A percentile compares a stretch with the other conserved stretches of the same genome.
Conservation (phyloP, 2,329 filamentous ascomycete genomes). For the Claviceps spartinae region DNA sequence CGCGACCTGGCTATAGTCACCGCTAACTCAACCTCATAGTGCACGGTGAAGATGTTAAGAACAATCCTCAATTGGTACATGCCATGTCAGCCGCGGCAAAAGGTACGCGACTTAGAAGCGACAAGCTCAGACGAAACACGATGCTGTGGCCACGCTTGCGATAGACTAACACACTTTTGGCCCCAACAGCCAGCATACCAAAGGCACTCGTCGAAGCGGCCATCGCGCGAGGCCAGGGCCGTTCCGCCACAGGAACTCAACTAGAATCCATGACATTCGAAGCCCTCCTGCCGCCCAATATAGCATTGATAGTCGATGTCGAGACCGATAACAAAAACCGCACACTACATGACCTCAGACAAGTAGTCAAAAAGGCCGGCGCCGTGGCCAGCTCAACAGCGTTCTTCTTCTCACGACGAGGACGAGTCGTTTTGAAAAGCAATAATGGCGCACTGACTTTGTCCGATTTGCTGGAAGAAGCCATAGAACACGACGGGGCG, state of each 20-base stretch:
- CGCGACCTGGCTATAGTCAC: conserved; percentile 6
- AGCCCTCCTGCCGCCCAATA: conserved; percentile 61
- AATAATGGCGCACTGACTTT: conserved; percentile 39
- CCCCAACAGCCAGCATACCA: conserved; percentile 51
- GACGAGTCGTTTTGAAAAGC: conserved; percentile 54
- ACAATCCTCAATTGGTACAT: conserved; percentile 63
- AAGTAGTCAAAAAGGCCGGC: conserved; percentile 55
- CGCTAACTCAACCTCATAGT: conserved; percentile 30
- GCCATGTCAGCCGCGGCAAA: conserved; percentile 70
- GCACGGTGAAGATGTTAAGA: conserved; percentile 57
- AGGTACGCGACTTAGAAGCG: conserved; percentile 24
- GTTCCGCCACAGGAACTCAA: conserved; percentile 56
- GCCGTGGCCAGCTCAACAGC: conserved; percentile 60
- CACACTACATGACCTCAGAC: conserved; percentile 58
- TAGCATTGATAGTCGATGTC: conserved; percentile 71
- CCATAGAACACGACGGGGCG: conserved; percentile 66
- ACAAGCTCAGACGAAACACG: background rate
- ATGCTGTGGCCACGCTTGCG: background rate
- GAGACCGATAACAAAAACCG: conserved; percentile 72
- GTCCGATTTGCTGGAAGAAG: conserved; percentile 65
- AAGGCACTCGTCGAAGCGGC: conserved; percentile 76
- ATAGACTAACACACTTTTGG: background rate
- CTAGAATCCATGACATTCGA: conserved; percentile 73
- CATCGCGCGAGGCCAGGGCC: conserved; percentile 77
- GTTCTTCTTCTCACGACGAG: conserved; percentile 76